A percentile compares a stretch with the other conserved stretches of the same genome.
These are phyloP conservation scores for Camellia lanceoleosa DNA, from an alignment of 148 eudicot genomes.

Conservation along the genomic window DNA sequence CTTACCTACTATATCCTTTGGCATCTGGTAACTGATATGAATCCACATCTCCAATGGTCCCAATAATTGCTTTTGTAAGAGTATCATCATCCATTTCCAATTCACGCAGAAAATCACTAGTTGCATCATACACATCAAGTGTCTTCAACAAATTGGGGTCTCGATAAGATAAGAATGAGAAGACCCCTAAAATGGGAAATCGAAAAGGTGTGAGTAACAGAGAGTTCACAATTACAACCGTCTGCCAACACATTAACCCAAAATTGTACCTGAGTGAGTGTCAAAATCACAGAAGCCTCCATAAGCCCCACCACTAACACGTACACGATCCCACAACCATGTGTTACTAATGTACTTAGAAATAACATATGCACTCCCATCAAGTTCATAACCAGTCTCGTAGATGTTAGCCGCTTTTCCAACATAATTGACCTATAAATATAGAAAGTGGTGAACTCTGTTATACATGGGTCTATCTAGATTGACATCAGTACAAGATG, in stretches of 20 bases:
- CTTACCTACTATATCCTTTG: constrained; percentile 96
- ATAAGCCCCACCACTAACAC: constrained; percentile 99
- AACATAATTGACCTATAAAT: constrained; percentile 84
- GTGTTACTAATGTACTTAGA: constrained; percentile 81
- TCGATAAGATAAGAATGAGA: constrained; percentile 87
- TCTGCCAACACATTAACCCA: background rate
- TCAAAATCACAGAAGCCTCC: constrained; percentile 98
- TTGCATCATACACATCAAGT: constrained; percentile 87
- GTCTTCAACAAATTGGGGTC: constrained; percentile 97
- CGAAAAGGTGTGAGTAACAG: constrained; percentile 17
- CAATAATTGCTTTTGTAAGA: constrained; percentile 97
- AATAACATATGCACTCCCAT: constrained; percentile 93
- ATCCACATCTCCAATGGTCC: constrained; percentile 96
- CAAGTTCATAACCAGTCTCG: constrained; percentile 77
- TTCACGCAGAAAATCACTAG: constrained; percentile 69
- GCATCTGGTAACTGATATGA: constrained; percentile 97
- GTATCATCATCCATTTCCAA: constrained; percentile 89
- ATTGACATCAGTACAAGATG: background rate
- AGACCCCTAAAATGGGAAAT: constrained; percentile 57
- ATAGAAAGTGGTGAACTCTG: background rate
- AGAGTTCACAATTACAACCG: background rate
- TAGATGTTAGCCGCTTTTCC: constrained; percentile 96
- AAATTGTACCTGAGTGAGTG: constrained; percentile 75
- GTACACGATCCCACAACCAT: constrained; percentile 99
- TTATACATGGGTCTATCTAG: background rate